Evolutionary conservation across 2,329 filamentous ascomycete genomes (phyloP), one percentile per base, ranked within the genome.

Genomic region (Clarireedia homoeocarpa): DNA sequence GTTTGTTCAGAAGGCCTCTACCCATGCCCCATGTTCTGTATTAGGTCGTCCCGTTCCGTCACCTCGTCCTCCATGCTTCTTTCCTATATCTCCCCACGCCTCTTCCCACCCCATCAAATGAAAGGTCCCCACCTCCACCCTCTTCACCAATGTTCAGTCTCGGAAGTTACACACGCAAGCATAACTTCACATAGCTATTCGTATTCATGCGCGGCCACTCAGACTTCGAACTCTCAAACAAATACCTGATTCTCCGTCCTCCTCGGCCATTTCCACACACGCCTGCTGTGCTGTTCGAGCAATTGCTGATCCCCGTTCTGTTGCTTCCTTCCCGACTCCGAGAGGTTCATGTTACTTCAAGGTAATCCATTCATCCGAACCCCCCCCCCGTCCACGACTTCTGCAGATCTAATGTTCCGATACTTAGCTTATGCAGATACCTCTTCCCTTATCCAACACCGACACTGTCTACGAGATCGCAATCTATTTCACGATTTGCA

Each of bases 391-490:
- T 30, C 15, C 6, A 14, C 27, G 30, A 49, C 34, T 48, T 39
- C 5, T 48, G 9, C 26, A 53, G 44, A 20, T 48, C 51, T 53
- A 53, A 53, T 53, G 27, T 23, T 30, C 26, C 6, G 10, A 48
- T 53, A 53, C 51, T 53, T 53, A 53, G 44, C 51, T 45, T 53
- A 53, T 53, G 51, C 51, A 53, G 44, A 53, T 53, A 53, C 51
- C 51, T 53, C 34, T 40, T 48, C 34, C 51, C 6, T 44, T 39
- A 4, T 40, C 45, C 23, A 40, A 14, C 20, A 34, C 10, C 24
- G 20, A 30, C 6, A 53, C 45, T 14, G 44, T 53, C 51, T 53
- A 53, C 38, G 48, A 40, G 27, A 53, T 53, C 44, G 12, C 30
- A 36, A 53, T 48, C 36, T 53, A 53, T 40, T 40, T 53, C 42